Conservation (phyloP, 2,329 filamentous ascomycete species). For the Fusarium fracticaudum region DNA sequence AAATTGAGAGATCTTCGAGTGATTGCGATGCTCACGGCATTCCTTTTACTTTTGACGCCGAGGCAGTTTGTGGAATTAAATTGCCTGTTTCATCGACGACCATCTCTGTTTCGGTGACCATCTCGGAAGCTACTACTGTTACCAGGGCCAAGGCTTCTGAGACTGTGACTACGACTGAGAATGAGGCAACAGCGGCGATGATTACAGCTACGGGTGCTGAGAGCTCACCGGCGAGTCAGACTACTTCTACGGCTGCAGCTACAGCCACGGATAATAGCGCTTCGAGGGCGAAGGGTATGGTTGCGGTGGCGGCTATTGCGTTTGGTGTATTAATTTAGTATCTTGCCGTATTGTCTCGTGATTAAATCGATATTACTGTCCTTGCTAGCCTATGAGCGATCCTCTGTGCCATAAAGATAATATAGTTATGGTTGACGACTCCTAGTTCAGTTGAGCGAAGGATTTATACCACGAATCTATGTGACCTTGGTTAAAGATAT, state of each 20-base stretch:
- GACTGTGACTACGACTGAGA: not conserved
- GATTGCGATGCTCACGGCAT: not conserved
- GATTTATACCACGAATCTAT: not conserved
- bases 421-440: too few relatives aligned
- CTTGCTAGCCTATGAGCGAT: rapidly evolving
- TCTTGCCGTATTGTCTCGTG: not conserved
- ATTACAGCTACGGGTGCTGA: not conserved
- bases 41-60: not conserved
- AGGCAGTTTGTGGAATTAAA: slow-evolving; percentile 10
- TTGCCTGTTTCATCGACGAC: not conserved
- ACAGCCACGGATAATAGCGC: not conserved
- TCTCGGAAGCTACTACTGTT: not conserved
- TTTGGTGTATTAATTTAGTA: not conserved
- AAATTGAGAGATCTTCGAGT: not conserved
- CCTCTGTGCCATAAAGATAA: too few relatives aligned
- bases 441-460: not conserved
- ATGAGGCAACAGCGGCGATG: rapidly evolving
- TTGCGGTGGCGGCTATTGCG: rapidly evolving
- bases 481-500: not conserved
- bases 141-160: not conserved
- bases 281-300: not conserved
- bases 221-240: not conserved
- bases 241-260: not conserved
- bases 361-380: rapidly evolving
- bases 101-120: not conserved